phyloP scores from a whole-genome alignment of 495 filamentous ascomycete species.

The Halenospora varia region DNA sequence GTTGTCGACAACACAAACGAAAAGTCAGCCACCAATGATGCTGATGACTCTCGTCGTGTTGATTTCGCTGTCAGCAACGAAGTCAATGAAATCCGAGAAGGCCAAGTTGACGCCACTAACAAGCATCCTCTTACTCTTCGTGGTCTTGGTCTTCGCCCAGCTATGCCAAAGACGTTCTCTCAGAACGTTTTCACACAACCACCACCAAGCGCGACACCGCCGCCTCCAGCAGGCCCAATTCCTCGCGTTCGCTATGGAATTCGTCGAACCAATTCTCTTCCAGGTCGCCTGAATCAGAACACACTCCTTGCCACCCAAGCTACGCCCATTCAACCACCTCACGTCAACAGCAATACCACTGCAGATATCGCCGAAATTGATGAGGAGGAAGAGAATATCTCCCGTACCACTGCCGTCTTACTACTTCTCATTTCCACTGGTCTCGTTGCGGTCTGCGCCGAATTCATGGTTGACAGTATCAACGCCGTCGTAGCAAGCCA shows the following conservation, averaged over 20 bases:
- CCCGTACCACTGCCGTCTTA: conserved; percentile 67
- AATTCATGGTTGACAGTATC: conserved; percentile 74
- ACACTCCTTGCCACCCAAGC: background rate
- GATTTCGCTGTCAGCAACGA: conserved; percentile 31
- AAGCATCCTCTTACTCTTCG: conserved; percentile 43
- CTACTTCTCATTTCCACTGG: conserved; percentile 85
- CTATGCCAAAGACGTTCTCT: conserved; percentile 56
- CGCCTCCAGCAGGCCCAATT: conserved; percentile 35
- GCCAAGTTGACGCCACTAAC: conserved; percentile 21
- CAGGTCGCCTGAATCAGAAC: conserved; percentile 62
- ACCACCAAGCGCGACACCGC: background rate
- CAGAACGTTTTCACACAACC: conserved; percentile 55
- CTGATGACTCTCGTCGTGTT: conserved; percentile 26
- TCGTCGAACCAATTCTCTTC: conserved; percentile 75
- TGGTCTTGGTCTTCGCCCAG: conserved; percentile 38
- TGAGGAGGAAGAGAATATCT: conserved; percentile 49
- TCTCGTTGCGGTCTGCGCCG: conserved; percentile 89
- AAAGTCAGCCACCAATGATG: conserved; percentile 19
- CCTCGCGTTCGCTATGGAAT: conserved; percentile 56
- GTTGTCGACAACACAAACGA: conserved; percentile 7
- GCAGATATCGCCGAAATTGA: conserved; percentile 5
- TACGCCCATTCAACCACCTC: conserved; percentile 19
- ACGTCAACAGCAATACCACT: conserved; percentile 38
- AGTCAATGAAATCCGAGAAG: too few relatives aligned
- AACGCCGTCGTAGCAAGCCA: conserved; percentile 62